These are phyloP conservation scores for Entomortierella parvispora DNA, from an alignment of 192 early-diverging fungal genomes.

Conservation along the genomic window DNA sequence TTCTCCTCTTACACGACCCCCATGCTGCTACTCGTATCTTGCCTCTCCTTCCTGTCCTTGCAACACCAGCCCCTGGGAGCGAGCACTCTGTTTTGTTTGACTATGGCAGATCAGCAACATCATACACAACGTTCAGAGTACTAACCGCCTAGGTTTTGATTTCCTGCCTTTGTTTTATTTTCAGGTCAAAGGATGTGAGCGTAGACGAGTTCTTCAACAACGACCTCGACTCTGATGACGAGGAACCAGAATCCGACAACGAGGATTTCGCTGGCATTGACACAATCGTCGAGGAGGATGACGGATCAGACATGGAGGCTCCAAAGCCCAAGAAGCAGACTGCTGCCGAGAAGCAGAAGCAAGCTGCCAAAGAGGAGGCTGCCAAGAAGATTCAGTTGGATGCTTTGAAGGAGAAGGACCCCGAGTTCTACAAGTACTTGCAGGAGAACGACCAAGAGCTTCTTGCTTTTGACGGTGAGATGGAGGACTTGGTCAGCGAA, in stretches of 20 bases:
- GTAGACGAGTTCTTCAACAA: conserved; percentile 65
- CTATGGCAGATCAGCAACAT: too few relatives aligned
- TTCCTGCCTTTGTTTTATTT: too few relatives aligned
- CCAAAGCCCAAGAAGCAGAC: conserved; percentile 34
- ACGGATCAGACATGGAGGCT: conserved; percentile 48
- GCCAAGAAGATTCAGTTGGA: conserved; percentile 87
- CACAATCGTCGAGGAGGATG: conserved; percentile 64
- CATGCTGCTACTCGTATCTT: neutral
- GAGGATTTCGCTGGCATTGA: conserved; percentile 63
- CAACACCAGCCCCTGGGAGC: too few relatives aligned
- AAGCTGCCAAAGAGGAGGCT: conserved; percentile 54
- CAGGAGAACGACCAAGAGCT: conserved; percentile 86
- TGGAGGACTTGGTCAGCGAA: conserved; percentile 56
- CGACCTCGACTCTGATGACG: conserved; percentile 58
- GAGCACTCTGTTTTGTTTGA: too few relatives aligned
- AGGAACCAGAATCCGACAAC: conserved; percentile 62
- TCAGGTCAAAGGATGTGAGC: conserved; percentile 52
- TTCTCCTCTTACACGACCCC: neutral
- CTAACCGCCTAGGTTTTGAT: too few relatives aligned
- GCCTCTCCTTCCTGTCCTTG: neutral
- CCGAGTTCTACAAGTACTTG: conserved; percentile 93
- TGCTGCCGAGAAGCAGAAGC: conserved; percentile 36
- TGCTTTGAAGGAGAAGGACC: conserved; percentile 85
- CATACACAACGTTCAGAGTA: too few relatives aligned
- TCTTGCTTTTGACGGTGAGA: conserved; percentile 76